Conservation (phyloP, 2,329 filamentous ascomycete species). For the Lecanicillium sp. region DNA sequence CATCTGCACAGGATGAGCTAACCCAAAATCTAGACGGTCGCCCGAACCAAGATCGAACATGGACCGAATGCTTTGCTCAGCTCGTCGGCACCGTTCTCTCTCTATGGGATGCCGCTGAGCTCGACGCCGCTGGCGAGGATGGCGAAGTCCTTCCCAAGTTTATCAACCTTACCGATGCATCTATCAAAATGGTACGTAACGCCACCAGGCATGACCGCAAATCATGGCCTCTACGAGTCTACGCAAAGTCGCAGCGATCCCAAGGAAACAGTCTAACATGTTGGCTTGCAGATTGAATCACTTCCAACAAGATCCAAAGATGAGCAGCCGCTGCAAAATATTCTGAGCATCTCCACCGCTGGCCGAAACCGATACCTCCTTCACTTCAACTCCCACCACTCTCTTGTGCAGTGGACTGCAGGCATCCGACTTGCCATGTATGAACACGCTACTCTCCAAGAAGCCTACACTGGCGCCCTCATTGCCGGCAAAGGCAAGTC, state of each 20-base stretch:
- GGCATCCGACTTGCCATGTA: constrained; percentile 90
- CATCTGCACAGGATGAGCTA: too few species aligned
- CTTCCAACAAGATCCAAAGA: constrained; percentile 71
- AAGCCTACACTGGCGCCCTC: constrained; percentile 91
- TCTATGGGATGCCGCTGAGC: constrained; percentile 86
- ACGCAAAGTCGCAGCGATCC: too few species aligned
- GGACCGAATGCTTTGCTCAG: constrained; percentile 96
- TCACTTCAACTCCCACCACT: constrained; percentile 92
- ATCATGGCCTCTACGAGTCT: constrained; percentile 4
- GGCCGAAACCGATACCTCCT: constrained; percentile 91
- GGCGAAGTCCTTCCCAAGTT: constrained; percentile 84
- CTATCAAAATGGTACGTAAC: constrained; percentile 81
- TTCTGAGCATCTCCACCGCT: constrained; percentile 90
- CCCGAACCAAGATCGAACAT: constrained; percentile 76
- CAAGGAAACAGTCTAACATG: too few species aligned
- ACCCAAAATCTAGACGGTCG: constrained; percentile 73
- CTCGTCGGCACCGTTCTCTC: constrained; percentile 92
- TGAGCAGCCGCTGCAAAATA: constrained; percentile 82
- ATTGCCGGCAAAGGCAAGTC: constrained; percentile 89
- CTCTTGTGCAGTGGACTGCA: constrained; percentile 90
- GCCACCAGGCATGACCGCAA: constrained; percentile 3
- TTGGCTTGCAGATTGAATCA: constrained; percentile 70
- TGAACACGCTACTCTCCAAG: constrained; percentile 86
- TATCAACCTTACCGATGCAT: constrained; percentile 94
- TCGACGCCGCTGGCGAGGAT: constrained; percentile 79